Evolutionary conservation across 2,329 filamentous ascomycete species (phyloP), one percentile per base, ranked within the genome.

Genomic region (Colletotrichum graminicola): DNA sequence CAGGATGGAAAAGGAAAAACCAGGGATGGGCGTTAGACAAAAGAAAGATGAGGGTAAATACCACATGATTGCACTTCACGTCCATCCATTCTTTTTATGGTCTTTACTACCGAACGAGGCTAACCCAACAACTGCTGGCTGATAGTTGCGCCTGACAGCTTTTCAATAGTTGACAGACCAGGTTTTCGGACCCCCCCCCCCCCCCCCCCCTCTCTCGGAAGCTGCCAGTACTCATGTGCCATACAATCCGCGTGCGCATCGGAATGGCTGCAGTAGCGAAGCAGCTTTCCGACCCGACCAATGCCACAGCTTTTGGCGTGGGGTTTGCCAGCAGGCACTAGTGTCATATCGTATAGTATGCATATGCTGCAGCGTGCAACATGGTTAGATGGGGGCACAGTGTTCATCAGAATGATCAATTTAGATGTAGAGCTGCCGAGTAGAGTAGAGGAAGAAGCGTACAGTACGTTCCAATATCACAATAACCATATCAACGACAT

Each of bases 21-120:
- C 26, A 21, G 21, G 67, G 21, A 51, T 47, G 49, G 63, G 67
- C 63, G 56, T 71, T 71, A 43, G 49, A 61, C 16, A 62, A 51
- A 43, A 67, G 32, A 52, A 5, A 65, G n/a, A 18, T 54, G 43
- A 56, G 51, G 41, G 52, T 51, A 52, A 62, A 62, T 66, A 52
- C 49, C 23, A 62, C 26, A 63, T 52, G 47, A 39, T 29, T 29
- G n/a, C n/a, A n/a, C n/a, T n/a, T n/a, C n/a, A n/a, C n/a, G n/a
- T n/a, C n/a, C n/a, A n/a, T n/a, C n/a, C n/a, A n/a, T n/a, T n/a
- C n/a, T n/a, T n/a, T n/a, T n/a, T n/a, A n/a, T n/a, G n/a, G n/a
- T n/a, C n/a, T n/a, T n/a, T n/a, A n/a, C n/a, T n/a, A n/a, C n/a
- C n/a, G n/a, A n/a, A n/a, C n/a, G n/a, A n/a, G n/a, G n/a, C n/a